Conservation (phyloP, 192 early-diverging fungal genomes). For the Mycoemilia scoparia region DNA sequence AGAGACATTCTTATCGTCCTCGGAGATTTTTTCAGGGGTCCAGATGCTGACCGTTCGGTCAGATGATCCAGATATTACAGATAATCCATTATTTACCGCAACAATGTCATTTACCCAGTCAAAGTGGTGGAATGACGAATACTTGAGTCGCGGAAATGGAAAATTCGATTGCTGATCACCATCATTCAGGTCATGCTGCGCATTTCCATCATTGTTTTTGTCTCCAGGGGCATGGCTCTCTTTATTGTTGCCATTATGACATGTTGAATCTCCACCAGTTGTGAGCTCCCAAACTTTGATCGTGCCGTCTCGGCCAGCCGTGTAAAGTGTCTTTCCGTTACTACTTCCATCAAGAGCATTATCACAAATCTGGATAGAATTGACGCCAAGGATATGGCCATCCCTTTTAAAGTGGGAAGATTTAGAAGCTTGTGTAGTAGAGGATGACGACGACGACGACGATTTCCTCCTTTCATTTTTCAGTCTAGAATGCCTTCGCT, state of each 20-base stretch:
- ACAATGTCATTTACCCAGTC: conserved; percentile 96
- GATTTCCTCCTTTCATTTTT: no score
- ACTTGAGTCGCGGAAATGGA: no score
- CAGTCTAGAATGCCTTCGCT: no score
- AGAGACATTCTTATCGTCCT: conserved; percentile 25
- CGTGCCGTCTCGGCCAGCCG: conserved; percentile 75
- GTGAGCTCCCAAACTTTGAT: conserved; percentile 74
- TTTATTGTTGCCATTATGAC: no score
- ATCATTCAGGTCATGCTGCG: no score
- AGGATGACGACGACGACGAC: no score
- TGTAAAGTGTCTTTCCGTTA: conserved; percentile 36
- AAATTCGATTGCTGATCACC: no score
- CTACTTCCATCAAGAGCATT: background rate
- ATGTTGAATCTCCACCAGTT: no score
- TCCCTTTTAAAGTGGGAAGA: no score
- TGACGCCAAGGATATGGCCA: conserved; percentile 68
- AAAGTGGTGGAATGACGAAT: conserved; percentile 73
- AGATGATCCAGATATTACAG: conserved; percentile 74
- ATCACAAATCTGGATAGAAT: conserved; percentile 52
- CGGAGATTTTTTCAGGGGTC: conserved; percentile 17
- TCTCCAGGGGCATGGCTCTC: no score
- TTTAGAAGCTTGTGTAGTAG: no score
- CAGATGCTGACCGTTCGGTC: conserved; percentile 72
- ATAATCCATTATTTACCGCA: conserved; percentile 7
- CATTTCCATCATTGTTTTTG: no score